These are phyloP conservation scores for Coniochaeta sp. DNA, from an alignment of 2,329 filamentous ascomycete species.

Conservation along the genomic window DNA sequence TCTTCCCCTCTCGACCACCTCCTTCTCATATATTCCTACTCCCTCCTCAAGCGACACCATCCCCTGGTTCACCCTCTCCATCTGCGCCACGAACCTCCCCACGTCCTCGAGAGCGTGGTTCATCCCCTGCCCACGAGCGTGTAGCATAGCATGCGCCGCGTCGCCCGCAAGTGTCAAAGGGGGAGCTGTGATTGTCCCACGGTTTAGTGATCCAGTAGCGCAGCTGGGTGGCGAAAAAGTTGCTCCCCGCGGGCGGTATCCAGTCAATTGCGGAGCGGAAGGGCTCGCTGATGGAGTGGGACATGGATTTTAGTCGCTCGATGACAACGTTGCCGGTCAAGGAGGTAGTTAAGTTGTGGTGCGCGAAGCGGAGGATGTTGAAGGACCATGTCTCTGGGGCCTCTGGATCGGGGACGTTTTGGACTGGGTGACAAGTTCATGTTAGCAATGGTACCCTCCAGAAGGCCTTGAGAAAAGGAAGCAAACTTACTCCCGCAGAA, in stretches of 20 bases:
- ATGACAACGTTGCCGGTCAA: slow-evolving; percentile 5
- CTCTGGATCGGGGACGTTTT: slow-evolving; percentile 5
- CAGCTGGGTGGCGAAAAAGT: slow-evolving; percentile 9
- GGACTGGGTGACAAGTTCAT: not conserved
- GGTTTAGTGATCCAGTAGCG: slow-evolving; percentile 12
- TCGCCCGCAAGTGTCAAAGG: slow-evolving; percentile 13
- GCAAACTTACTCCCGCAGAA: slow-evolving; percentile 3
- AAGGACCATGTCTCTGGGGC: slow-evolving; percentile 7
- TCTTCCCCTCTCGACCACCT: slow-evolving; percentile 4
- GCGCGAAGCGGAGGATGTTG: slow-evolving; percentile 6
- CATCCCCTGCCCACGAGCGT: slow-evolving; percentile 11
- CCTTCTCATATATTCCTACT: slow-evolving; percentile 11
- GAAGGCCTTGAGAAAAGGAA: not conserved
- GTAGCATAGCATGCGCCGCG: slow-evolving; percentile 12
- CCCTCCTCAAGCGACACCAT: slow-evolving; percentile 12
- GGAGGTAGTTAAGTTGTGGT: not conserved
- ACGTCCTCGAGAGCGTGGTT: not conserved
- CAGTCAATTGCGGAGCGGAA: slow-evolving; percentile 7
- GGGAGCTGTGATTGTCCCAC: slow-evolving; percentile 9
- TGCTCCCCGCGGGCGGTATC: slow-evolving; percentile 5
- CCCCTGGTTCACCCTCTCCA: not conserved
- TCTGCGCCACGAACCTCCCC: not conserved
- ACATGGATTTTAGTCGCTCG: not conserved
- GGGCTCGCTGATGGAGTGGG: slow-evolving; percentile 5
- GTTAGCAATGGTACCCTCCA: not conserved